These are phyloP conservation scores for Spongispora temasekensis DNA, from an alignment of 1,284 basidiomycete species.

Conservation along the genomic window DNA sequence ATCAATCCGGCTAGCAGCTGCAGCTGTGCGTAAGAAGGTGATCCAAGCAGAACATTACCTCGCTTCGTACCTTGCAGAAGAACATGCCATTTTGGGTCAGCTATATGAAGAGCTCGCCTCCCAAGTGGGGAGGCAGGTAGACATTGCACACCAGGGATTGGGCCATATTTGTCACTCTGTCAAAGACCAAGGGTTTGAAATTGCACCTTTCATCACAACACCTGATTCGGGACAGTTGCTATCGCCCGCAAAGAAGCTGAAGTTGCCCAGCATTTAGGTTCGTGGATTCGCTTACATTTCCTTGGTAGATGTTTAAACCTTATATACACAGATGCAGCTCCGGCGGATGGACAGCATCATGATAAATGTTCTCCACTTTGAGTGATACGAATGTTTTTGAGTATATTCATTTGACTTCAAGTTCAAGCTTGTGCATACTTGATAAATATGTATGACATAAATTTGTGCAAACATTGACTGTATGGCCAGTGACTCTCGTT, in stretches of 20 bases:
- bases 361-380: background rate
- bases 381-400: no score
- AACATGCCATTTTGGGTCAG: background rate
- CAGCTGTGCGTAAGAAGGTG: background rate
- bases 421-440: background rate
- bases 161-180: background rate
- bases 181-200: background rate
- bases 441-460: background rate
- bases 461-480: background rate
- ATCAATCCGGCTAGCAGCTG: background rate
- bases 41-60: background rate
- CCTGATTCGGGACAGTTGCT: background rate
- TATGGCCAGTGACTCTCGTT: no score
- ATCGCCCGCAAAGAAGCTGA: background rate
- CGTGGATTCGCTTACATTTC: background rate
- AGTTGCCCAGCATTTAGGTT: background rate
- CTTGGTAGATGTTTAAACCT: background rate
- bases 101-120: background rate
- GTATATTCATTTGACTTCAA: background rate
- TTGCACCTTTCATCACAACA: background rate
- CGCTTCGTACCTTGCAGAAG: background rate
- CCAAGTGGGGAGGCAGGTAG: background rate
- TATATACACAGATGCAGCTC: background rate
- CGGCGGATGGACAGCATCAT: no score
- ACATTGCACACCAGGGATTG: background rate